Evolutionary conservation across 257 asterid species (phyloP), one percentile per base, ranked within the genome.

Genomic region (Nicotiana paniculata): DNA sequence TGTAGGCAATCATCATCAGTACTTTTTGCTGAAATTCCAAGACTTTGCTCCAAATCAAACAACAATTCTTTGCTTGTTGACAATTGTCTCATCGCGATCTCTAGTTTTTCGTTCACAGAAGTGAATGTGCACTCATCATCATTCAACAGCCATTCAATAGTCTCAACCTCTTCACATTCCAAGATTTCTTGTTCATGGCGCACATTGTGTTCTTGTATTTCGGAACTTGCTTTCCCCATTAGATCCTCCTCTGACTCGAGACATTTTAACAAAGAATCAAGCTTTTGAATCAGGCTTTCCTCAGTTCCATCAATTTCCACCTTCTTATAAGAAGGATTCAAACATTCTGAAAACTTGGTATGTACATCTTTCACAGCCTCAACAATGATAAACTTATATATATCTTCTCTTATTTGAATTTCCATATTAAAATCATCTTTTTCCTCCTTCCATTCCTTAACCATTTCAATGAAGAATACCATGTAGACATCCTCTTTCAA

Each of bases 61-160:
- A 90, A 70, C 65, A 89, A 66, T 69, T 85, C 89, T 83, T 89
- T 89, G 87, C 91, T 91, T 2, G 91, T 79, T 18, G 86, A 85
- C 65, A 89, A 63, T 83, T 89, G 91, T 64, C 88, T 87, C 54
- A 88, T 84, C 12, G 94, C 92, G 68, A 81, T 84, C 66, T 84
- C 93, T 0, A 91, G 85, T 69, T 91, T 90, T 79, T 84, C 89
- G 7, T 90, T 81, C 83, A 88, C 91, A 24, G 90, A 85, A 53
- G 83, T 85, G 82, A 89, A 88, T 30, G 86, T 85, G 58, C 88
- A 82, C 43, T 86, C 91, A 4, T 90, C 92, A 13, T 89, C 93
- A 0, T 86, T 88, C 82, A 90, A 83, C 81, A 90, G 48, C 92
- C 92, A 91, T 26, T 90, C 82, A 13, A 87, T 87, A n/a, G 89